Evolutionary conservation across 305 asterid genomes (phyloP).

Genomic region (Fraxinus nigra): DNA sequence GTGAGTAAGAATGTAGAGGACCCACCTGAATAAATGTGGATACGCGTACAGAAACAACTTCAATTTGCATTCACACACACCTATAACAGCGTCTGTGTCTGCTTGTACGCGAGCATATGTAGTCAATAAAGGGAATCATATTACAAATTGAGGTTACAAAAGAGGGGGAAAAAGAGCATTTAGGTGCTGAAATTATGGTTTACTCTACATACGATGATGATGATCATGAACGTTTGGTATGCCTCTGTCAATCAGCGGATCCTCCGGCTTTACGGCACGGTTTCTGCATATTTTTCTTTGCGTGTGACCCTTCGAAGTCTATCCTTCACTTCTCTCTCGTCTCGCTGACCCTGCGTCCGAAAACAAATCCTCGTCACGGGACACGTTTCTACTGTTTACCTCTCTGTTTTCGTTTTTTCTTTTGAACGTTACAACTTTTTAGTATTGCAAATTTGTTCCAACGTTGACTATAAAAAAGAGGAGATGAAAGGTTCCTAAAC

Average conservation of each 20-base stretch:
- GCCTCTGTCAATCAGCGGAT: not conserved
- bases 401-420: not conserved
- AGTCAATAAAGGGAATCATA: not conserved
- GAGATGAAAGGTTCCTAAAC: too few species aligned
- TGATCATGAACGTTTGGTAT: not conserved
- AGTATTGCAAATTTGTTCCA: not conserved
- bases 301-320: not conserved
- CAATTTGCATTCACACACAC: not conserved
- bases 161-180: not conserved
- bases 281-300: not conserved
- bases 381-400: not conserved
- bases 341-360: not conserved
- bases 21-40: not conserved
- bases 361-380: not conserved
- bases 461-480: too few species aligned
- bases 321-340: not conserved
- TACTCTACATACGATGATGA: not conserved
- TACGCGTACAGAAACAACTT: not conserved
- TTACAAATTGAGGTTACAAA: not conserved
- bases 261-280: not conserved
- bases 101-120: not conserved
- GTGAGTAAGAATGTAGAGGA: not conserved
- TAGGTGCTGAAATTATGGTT: not conserved
- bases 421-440: not conserved
- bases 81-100: not conserved